These are phyloP conservation scores for Mucor plumbeus DNA, from an alignment of 371 early-diverging fungal genomes.

Conservation along the genomic window DNA sequence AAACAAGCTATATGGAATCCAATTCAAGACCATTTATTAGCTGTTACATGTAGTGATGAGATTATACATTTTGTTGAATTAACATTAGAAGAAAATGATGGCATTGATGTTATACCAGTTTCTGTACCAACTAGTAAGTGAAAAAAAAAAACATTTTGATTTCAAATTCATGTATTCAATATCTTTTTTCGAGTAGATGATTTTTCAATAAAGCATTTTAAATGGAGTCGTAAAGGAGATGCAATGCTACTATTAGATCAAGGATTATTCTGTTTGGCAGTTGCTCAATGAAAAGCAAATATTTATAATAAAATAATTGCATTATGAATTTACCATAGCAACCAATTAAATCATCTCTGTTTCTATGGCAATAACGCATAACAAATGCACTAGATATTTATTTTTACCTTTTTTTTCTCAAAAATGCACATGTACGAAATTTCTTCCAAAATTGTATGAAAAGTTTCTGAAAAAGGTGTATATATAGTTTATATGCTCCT, in stretches of 20 bases:
- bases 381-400: no score
- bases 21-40: slow-evolving; percentile 42
- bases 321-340: no score
- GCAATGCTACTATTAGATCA: slow-evolving; percentile 44
- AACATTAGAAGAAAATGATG: slow-evolving; percentile 20
- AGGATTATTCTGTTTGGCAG: slow-evolving; percentile 42
- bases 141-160: neutral
- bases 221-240: slow-evolving; percentile 47
- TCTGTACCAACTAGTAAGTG: slow-evolving; percentile 35
- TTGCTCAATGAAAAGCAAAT: slow-evolving; percentile 8
- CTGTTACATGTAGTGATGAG: slow-evolving; percentile 57
- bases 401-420: no score
- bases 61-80: slow-evolving; percentile 46
- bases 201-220: slow-evolving; percentile 38
- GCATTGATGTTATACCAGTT: slow-evolving; percentile 15
- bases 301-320: no score
- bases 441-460: no score
- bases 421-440: neutral
- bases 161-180: neutral
- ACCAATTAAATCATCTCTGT: no score
- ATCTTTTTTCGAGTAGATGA: slow-evolving; percentile 33
- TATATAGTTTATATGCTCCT: no score
- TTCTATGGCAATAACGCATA: no score
- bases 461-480: no score
- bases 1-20: slow-evolving; percentile 66